These are phyloP conservation scores for Moringa oleifera DNA, from an alignment of 345 rosid species.

Conservation along the genomic window DNA sequence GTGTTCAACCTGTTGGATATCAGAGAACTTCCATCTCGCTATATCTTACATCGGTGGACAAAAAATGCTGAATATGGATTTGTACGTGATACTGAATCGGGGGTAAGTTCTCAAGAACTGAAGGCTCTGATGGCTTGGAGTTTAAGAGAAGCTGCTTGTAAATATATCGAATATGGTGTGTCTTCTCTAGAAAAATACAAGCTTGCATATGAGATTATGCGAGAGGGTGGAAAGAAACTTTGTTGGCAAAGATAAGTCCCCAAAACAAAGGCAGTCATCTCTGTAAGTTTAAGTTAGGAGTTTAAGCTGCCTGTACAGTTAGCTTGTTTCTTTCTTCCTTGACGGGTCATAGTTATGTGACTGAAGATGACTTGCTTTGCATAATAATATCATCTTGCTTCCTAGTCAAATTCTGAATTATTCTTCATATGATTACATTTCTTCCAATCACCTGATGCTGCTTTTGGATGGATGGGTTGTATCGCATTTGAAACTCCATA, in stretches of 20 bases:
- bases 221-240: slow-evolving; percentile 77
- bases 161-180: slow-evolving; percentile 67
- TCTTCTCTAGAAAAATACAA: slow-evolving; percentile 69
- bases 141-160: slow-evolving; percentile 78
- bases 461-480: too few relatives aligned
- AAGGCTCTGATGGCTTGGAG: slow-evolving; percentile 81
- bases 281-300: slow-evolving; percentile 14
- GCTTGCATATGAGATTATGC: slow-evolving; percentile 74
- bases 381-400: neutral
- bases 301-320: slow-evolving; percentile 11
- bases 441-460: neutral
- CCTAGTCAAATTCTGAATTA: slow-evolving; percentile 7
- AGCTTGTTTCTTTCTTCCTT: slow-evolving; percentile 1
- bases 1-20: slow-evolving; percentile 64
- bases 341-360: slow-evolving; percentile 3
- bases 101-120: slow-evolving; percentile 49
- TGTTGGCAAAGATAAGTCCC: slow-evolving; percentile 55
- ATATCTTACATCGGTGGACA: slow-evolving; percentile 82
- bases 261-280: slow-evolving; percentile 13
- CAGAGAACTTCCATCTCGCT: slow-evolving; percentile 65
- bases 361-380: slow-evolving; percentile 9
- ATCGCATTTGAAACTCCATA: too few relatives aligned
- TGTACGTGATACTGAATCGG: slow-evolving; percentile 52
- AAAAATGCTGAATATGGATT: slow-evolving; percentile 69
- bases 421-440: neutral